Percentiles rank a stretch among this genome's conserved stretches.
phyloP scores from a whole-genome alignment of 805 yeast genomes.

The Teunomyces cretensis region DNA sequence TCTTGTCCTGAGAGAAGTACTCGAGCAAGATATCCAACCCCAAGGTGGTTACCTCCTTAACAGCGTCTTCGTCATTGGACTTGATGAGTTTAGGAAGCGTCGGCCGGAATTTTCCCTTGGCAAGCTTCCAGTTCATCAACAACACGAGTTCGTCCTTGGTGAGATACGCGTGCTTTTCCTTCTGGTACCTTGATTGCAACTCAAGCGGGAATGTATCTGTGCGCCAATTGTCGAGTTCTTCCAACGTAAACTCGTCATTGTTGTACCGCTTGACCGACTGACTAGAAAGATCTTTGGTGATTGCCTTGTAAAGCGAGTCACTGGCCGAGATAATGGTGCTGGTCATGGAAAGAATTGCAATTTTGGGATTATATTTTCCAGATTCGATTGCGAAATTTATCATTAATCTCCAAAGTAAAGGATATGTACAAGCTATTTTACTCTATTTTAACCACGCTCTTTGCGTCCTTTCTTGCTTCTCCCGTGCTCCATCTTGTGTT shows the following conservation, averaged over 20 bases:
- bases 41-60: slow-evolving; percentile 26
- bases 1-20: slow-evolving; percentile 6
- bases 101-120: slow-evolving; percentile 44
- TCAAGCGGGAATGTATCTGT: slow-evolving; percentile 24
- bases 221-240: slow-evolving; percentile 42
- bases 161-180: slow-evolving; percentile 23
- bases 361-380: neutral
- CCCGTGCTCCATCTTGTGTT: slow-evolving; percentile 29
- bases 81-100: slow-evolving; percentile 40
- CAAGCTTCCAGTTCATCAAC: slow-evolving; percentile 50
- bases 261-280: slow-evolving; percentile 26
- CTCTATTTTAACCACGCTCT: slow-evolving; percentile 6
- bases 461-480: slow-evolving; percentile 9
- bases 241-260: slow-evolving; percentile 24
- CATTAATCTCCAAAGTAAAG: too few species aligned
- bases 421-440: slow-evolving; percentile 2
- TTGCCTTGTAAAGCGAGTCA: slow-evolving; percentile 22
- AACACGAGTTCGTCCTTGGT: slow-evolving; percentile 39
- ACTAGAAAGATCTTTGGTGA: slow-evolving; percentile 27
- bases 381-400: neutral
- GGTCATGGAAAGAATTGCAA: too few species aligned
- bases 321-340: slow-evolving; percentile 12
- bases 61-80: slow-evolving; percentile 32
- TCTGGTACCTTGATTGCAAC: slow-evolving; percentile 22
- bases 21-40: slow-evolving; percentile 21